Percentiles rank a stretch among this genome's conserved stretches.
Evolutionary conservation across 2,329 filamentous ascomycete species (phyloP).

Genomic region (Ophiostoma ulmi): DNA sequence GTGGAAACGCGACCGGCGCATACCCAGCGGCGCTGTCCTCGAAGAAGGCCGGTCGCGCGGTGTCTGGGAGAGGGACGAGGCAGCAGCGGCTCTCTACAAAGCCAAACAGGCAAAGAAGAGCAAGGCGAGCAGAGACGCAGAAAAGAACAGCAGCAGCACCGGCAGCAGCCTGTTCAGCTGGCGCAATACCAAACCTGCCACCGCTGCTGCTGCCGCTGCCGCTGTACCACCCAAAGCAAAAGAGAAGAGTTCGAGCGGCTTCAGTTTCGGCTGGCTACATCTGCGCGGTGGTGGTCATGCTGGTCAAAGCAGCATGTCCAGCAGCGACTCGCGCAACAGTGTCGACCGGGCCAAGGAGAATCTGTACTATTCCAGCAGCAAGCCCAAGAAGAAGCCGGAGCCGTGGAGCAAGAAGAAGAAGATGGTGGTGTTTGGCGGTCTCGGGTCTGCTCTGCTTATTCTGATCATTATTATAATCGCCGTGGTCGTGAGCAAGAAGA

Average conservation of each 20-base stretch:
- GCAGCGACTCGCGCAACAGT: conserved; percentile 40
- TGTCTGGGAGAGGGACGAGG: neutral
- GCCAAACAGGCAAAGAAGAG: neutral
- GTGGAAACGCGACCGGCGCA: conserved; percentile 42
- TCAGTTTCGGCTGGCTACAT: conserved; percentile 9
- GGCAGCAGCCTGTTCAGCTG: neutral
- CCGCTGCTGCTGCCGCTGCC: neutral
- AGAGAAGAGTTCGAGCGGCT: conserved; percentile 8
- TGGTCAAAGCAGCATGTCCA: conserved; percentile 45
- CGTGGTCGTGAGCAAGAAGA: conserved; percentile 60
- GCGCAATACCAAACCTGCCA: neutral
- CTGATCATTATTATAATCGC: conserved; percentile 64
- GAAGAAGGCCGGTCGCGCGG: conserved; percentile 55
- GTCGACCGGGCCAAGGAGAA: conserved; percentile 49
- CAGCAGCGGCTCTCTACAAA: neutral
- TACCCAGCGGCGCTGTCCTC: conserved; percentile 65
- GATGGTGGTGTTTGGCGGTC: conserved; percentile 52
- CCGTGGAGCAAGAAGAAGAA: conserved; percentile 49
- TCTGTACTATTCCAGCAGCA: conserved; percentile 30
- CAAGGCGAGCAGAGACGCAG: neutral
- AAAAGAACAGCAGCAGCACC: neutral
- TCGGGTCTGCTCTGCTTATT: conserved; percentile 52
- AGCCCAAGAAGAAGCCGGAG: conserved; percentile 33
- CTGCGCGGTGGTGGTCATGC: conserved; percentile 42
- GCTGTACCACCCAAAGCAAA: neutral